A percentile compares a stretch with the other conserved stretches of the same genome.
Conservation (phyloP, 2,329 filamentous ascomycete species). For the Pseudocercospora macadamiae region DNA sequence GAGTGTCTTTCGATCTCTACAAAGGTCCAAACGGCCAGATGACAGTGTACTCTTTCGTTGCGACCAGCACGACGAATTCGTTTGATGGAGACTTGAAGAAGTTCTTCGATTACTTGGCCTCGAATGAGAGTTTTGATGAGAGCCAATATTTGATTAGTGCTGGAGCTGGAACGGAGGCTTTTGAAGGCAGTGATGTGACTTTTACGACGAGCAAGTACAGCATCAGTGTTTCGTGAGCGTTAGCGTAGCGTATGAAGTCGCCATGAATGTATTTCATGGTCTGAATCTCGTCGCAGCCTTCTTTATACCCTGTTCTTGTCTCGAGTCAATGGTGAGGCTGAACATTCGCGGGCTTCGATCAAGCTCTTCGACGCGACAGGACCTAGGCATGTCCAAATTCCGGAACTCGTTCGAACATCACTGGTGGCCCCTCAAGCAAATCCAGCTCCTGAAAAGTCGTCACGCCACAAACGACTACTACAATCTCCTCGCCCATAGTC, state of each 20-base stretch:
- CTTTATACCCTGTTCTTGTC: too few species aligned
- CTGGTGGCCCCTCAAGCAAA: background rate
- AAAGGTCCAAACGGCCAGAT: conserved; percentile 62
- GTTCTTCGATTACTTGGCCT: conserved; percentile 61
- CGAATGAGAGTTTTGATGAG: conserved; percentile 49
- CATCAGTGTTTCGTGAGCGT: conserved; percentile 2
- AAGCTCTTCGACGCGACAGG: too few species aligned
- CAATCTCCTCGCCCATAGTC: background rate
- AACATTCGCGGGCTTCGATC: too few species aligned
- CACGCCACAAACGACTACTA: too few species aligned
- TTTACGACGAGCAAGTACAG: conserved; percentile 28
- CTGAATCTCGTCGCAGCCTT: background rate
- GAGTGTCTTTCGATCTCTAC: conserved; percentile 61
- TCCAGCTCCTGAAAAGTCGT: conserved; percentile 5
- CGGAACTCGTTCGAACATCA: background rate
- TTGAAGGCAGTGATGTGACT: conserved; percentile 22
- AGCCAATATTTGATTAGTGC: conserved; percentile 57
- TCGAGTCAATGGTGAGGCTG: too few species aligned
- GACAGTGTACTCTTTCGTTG: conserved; percentile 65
- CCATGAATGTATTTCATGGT: background rate
- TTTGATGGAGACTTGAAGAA: conserved; percentile 61
- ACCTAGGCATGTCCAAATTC: background rate
- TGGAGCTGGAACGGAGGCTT: conserved; percentile 33
- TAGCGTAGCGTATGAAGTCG: background rate
- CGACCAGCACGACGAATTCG: conserved; percentile 47